Evolutionary conservation across 2,329 filamentous ascomycete genomes (phyloP).

Genomic region (Trichoderma cornu-damae): DNA sequence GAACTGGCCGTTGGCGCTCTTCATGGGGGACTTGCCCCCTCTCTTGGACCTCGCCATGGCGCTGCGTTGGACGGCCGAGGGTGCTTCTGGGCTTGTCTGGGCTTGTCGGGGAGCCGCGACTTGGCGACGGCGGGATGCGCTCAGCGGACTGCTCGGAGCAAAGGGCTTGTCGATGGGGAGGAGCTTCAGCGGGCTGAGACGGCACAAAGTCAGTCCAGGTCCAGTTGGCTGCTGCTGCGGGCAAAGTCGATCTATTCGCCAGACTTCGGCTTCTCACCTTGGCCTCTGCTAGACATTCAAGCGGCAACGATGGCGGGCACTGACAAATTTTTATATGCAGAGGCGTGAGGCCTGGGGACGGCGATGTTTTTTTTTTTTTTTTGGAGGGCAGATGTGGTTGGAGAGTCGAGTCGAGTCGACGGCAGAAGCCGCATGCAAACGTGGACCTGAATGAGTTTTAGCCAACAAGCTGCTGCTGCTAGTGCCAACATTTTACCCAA

Average conservation of each 20-base stretch:
- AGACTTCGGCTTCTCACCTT: background rate
- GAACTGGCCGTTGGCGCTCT: conserved; percentile 42
- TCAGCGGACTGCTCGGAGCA: conserved; percentile 14
- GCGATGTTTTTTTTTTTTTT: no score
- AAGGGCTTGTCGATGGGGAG: conserved; percentile 10
- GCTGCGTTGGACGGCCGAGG: background rate
- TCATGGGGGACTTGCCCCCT: conserved; percentile 52
- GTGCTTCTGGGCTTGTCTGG: background rate
- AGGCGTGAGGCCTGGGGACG: background rate
- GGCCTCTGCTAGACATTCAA: background rate
- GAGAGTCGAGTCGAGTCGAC: background rate
- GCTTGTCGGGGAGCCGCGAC: background rate
- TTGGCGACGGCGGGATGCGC: background rate
- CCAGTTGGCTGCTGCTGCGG: no score
- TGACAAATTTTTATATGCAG: background rate
- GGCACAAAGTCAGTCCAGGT: background rate
- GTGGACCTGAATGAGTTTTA: conserved; percentile 16
- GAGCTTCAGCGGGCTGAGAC: conserved; percentile 1
- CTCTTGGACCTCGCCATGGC: conserved; percentile 40
- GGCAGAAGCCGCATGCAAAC: background rate
- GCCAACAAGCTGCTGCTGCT: background rate
- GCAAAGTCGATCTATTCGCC: background rate
- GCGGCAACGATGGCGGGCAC: background rate
- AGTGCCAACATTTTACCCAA: no score
- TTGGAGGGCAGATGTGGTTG: conserved; percentile 8